Base-by-base conservation (phyloP, 805 yeast species). In the Blastobotrys muscicola region DNA sequence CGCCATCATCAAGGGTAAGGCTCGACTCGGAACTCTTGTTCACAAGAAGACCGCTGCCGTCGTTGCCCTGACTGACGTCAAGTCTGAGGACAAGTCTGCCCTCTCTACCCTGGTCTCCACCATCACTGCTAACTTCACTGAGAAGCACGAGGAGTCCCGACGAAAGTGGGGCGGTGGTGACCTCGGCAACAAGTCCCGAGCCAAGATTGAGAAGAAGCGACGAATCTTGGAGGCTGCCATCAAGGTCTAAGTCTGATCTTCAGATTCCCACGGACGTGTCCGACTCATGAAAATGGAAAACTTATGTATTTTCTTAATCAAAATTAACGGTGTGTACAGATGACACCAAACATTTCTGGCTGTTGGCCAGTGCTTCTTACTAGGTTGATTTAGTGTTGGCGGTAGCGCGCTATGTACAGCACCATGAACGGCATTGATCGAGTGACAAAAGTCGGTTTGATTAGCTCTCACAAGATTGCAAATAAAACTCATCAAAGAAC, bases 101-200 rank as follows among this genome's bases (percentile, higher is more conserved):
- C 80, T 90, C 63, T 89, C 97, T 58, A 84, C 85, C 70, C 79
- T 90, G 65, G 78, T 92, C 58, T 82, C 96, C 47, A 82, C 97
- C 64, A 78, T 90, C 71, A 80, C 86, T 74, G 82, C 94, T 58
- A 87, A 86, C 92, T 90, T 82, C 74, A 69, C 72, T 61, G 95
- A 85, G 68, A 85, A 86, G 74, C 85, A 82, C 83, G 97, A 90
- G 66, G 97, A 92, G 61, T 66, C 77, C 68, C 90, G 94, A 80
- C 87, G 85, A 76, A 95, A 86, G 82, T 90, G 98, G 98, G 97
- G 97, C 79, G 98, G 98, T 79, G 98, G 98, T 79, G 67, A 86
- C 71, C 75, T 92, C 79, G 96, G 97, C 71, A 74, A 83, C 61
- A 92, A 90, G 78, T 86, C 97, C 65, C 78, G 76, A 66, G 92